Base-by-base conservation (phyloP, 805 yeast genomes). In the Naumovozyma baii region DNA sequence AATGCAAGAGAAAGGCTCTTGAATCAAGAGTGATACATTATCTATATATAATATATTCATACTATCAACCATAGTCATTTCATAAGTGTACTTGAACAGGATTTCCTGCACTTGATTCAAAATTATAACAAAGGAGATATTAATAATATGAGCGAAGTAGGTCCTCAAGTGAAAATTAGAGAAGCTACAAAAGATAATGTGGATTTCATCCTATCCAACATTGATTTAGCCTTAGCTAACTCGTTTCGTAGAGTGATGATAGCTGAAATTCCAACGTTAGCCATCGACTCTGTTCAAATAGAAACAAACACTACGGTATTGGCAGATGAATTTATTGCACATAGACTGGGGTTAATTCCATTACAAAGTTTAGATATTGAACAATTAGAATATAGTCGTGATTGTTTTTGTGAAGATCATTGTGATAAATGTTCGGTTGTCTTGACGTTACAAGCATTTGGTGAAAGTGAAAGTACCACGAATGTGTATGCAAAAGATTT, bases 371-470 rank as follows among this genome's bases (percentile, higher is more conserved):
- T 78, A 32, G 90, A 84, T 44, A 86, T 88, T 34, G 95, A 86
- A 37, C 74, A 79, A 45, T 68, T 90, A 48, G 78, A 85, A 46
- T 90, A 88, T 64, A 80, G 94, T 20, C 74, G 96, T 58, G 98
- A 92, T 61, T 92, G 99, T 63, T 88, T 94, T 33, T 92, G 99
- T 68, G 98, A 92, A 61, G 94, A 88, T 58, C 90, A 92, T 66
- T 92, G 99, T 66, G 88, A 86, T 44, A 81, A 83, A 62, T 92
- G 99, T 66, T 80, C 95, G 3, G 97, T 92, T 18, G 85, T 81
- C 48, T 71, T 92, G 41, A 79, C 81, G 42, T 66, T 92, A 47
- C 79, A 84, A 41, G 98, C 96, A n/a, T 71, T 77, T 47, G 90
- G 96, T 61, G 90, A 84, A 46, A 70, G 83, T 33, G 96, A 86